phyloP scores from a whole-genome alignment of 306 rosid genomes.

The Castanospermum australe region DNA sequence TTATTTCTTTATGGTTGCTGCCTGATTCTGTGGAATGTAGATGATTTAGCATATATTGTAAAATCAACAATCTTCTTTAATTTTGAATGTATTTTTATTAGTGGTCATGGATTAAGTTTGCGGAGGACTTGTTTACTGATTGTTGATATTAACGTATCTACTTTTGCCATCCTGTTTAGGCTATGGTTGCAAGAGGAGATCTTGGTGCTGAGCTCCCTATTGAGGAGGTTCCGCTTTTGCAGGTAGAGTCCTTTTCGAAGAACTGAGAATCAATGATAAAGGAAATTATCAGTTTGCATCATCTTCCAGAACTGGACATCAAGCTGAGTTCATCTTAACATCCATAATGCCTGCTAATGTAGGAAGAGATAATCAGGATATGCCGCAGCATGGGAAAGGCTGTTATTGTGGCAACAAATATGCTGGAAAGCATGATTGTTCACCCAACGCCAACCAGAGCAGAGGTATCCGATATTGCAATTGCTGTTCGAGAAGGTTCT shows the following conservation, averaged over 20 bases:
- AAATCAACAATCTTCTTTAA: not conserved
- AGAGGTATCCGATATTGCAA: slow-evolving; percentile 99
- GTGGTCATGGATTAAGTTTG: not conserved
- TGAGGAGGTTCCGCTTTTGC: slow-evolving; percentile 60
- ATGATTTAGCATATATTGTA: not conserved
- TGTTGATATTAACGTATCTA: slow-evolving; percentile 15
- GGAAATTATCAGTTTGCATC: not conserved
- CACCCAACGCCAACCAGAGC: slow-evolving; percentile 99
- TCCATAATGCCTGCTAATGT: slow-evolving; percentile 18
- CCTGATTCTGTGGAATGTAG: not conserved
- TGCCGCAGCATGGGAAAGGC: slow-evolving; percentile 99
- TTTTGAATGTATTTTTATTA: slow-evolving; percentile 2
- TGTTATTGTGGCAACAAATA: slow-evolving; percentile 96
- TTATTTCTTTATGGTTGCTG: not conserved
- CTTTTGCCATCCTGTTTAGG: slow-evolving; percentile 28
- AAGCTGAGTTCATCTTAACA: slow-evolving; percentile 19
- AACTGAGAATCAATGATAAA: not conserved
- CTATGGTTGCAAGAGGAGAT: slow-evolving; percentile 57
- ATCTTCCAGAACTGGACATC: not conserved
- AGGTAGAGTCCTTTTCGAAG: slow-evolving; percentile 28
- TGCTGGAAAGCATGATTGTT: slow-evolving; percentile 99
- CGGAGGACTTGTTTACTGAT: not conserved
- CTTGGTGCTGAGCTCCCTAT: slow-evolving; percentile 51
- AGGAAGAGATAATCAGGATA: slow-evolving; percentile 87
- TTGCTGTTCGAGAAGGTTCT: slow-evolving; percentile 99